Evolutionary conservation across 495 filamentous ascomycete genomes (phyloP).

Genomic region (Pseudevernia furfuracea): DNA sequence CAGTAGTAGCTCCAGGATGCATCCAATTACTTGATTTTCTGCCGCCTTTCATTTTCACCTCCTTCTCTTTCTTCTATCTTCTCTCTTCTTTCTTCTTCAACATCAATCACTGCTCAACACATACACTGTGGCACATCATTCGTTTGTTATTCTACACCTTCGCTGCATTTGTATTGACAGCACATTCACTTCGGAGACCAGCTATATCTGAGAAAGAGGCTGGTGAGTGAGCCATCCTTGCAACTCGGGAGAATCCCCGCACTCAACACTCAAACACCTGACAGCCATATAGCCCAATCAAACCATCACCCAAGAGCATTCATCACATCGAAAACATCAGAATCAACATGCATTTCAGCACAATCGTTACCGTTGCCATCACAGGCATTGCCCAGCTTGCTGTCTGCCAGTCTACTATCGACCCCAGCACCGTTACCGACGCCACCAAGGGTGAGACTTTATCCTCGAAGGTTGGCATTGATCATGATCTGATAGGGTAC

Average conservation of each 20-base stretch:
- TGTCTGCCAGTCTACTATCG: slow-evolving; percentile 47
- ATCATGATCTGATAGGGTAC: slow-evolving; percentile 20
- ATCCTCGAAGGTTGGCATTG: not conserved
- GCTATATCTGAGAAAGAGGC: not conserved
- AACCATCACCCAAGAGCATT: not conserved
- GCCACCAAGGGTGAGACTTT: slow-evolving; percentile 37
- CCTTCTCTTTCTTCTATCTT: not conserved
- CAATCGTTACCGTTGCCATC: slow-evolving; percentile 17
- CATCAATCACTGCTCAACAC: not conserved
- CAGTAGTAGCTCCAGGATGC: not conserved
- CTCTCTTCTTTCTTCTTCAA: not conserved
- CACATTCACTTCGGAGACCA: not conserved
- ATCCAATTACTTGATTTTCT: slow-evolving; percentile 9
- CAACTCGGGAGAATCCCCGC: slow-evolving; percentile 1
- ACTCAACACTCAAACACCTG: not conserved
- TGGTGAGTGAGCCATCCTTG: slow-evolving; percentile 5
- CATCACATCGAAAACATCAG: not conserved
- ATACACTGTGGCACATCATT: not conserved
- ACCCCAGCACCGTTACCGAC: slow-evolving; percentile 50
- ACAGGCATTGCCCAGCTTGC: slow-evolving; percentile 28
- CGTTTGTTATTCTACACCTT: slow-evolving; percentile 9
- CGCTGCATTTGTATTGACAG: not conserved
- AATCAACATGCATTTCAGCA: slow-evolving; percentile 15
- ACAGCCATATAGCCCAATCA: not conserved
- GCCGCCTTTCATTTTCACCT: not conserved